Evolutionary conservation across 1,284 basidiomycete species (phyloP).

Genomic region (Butyriboletus appendiculatus): DNA sequence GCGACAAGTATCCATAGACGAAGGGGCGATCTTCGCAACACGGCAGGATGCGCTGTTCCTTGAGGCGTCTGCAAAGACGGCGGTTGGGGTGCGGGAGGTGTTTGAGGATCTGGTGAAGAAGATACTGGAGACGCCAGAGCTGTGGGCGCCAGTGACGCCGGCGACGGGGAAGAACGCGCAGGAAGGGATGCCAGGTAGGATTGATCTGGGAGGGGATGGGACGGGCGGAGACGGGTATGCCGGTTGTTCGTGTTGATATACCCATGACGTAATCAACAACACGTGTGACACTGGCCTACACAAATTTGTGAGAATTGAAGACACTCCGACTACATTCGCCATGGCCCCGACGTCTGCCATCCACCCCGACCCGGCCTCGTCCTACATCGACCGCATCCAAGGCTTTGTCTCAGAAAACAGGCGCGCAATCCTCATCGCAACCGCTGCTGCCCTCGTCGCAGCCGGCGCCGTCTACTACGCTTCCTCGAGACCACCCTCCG

Average conservation of each 20-base stretch:
- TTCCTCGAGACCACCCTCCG: constrained; percentile 38
- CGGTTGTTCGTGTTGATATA: constrained; percentile 23
- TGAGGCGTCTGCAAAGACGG: constrained; percentile 88
- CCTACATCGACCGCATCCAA: constrained; percentile 62
- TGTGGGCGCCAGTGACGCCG: constrained; percentile 52
- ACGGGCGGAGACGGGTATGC: constrained; percentile 2
- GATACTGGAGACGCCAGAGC: constrained; percentile 67
- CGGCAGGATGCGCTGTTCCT: constrained; percentile 85
- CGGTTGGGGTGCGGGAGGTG: constrained; percentile 75
- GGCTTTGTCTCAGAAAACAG: constrained; percentile 76
- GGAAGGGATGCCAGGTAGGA: constrained; percentile 41
- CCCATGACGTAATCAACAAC: constrained; percentile 27
- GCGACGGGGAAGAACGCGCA: constrained; percentile 6
- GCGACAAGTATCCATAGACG: constrained; percentile 79
- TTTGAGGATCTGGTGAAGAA: constrained; percentile 81
- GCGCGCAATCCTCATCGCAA: constrained; percentile 65
- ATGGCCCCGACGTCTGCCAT: constrained; percentile 24
- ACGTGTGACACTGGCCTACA: constrained; percentile 11
- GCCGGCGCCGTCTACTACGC: constrained; percentile 79
- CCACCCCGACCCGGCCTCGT: constrained; percentile 34
- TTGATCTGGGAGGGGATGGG: constrained; percentile 18
- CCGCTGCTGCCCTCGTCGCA: constrained; percentile 71
- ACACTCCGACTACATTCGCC: not conserved
- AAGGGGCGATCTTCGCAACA: constrained; percentile 81
- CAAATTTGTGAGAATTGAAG: constrained; percentile 4